Evolutionary conservation across 2,329 filamentous ascomycete genomes (phyloP).

Genomic region (Didymella keratinophila): DNA sequence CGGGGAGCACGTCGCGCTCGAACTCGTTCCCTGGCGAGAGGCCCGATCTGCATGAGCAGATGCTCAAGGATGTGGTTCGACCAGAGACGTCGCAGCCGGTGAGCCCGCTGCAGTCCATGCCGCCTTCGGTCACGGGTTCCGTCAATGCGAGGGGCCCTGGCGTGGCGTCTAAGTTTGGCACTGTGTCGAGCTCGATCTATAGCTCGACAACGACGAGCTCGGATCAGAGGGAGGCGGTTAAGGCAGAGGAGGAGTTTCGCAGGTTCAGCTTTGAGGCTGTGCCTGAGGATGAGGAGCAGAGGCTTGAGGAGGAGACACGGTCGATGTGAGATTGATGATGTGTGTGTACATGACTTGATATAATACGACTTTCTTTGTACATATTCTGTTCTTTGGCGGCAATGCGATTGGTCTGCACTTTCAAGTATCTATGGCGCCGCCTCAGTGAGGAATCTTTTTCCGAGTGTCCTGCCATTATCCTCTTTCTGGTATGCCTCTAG

Average conservation of each 20-base stretch:
- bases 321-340: not conserved
- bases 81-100: not conserved
- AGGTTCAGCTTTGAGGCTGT: conserved; percentile 33
- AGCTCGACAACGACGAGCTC: conserved; percentile 20
- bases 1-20: not conserved
- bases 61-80: not conserved
- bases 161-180: conserved; percentile 2
- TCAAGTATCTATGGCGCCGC: not conserved
- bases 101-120: not conserved
- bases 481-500: too few relatives aligned
- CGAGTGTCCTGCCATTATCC: too few relatives aligned
- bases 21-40: not conserved
- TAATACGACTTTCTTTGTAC: conserved; percentile 3
- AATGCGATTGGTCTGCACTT: not conserved
- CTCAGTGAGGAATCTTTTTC: too few relatives aligned
- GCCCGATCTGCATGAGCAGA: conserved; percentile 1
- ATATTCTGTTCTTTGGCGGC: conserved; percentile 4
- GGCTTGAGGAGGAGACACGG: not conserved
- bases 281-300: conserved; percentile 5
- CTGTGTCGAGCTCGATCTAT: conserved; percentile 19
- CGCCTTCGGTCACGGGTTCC: not conserved
- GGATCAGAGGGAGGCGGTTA: conserved; percentile 21
- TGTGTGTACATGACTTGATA: conserved; percentile 3
- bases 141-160: not conserved
- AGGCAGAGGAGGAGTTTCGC: conserved; percentile 30